Base-by-base conservation (phyloP, 148 eudicot genomes). In the Oxyria digyna region DNA sequence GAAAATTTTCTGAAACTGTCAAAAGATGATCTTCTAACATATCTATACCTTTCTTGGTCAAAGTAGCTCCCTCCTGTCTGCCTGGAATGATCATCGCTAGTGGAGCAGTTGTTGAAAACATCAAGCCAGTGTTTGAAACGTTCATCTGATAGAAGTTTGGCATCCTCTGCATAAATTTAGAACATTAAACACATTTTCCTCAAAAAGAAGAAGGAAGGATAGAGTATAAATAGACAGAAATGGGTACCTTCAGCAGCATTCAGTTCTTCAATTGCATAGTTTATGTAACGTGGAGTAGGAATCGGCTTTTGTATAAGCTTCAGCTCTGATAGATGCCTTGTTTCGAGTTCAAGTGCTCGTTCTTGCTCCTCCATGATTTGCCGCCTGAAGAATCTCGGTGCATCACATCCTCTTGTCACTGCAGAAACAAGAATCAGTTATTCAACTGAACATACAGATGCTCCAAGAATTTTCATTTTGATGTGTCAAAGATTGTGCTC, bases 41-140 rank as follows among this genome's bases (percentile, higher is more conserved):
- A 15, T 31, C n/a, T 24, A 4, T 81, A 86, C 96, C 89, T 89
- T 40, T 87, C 91, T 40, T 77, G 81, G 18, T 83, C 83, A 8
- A 50, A 24, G 31, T 67, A 79, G 57, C 77, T 71, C 55, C 55
- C 67, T 29, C 59, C 75, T 8, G 70, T 23, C 71, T 72, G 62
- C 46, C 68, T 50, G 54, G 71, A 74, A 20, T 64, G 65, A 49
- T 82, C 79, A 35, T 71, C 76, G 24, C 49, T 59, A 10, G 59
- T 37, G 15, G 79, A 50, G 38, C 67, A 35, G 66, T 52, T 68
- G 46, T 65, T 78, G n/a, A 80, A 41, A 14, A 71, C 72, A 76
- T 78, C 72, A 29, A 83, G 55, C 67, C 83, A 40, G 72, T 76
- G 43, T 37, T 73, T 72, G 73, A 74, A 75, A 38, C 69, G 41